Percentiles rank a stretch among this genome's conserved stretches.
Evolutionary conservation across 768 basidiomycete species (phyloP).

Genomic region (Mycena albidolilacea): DNA sequence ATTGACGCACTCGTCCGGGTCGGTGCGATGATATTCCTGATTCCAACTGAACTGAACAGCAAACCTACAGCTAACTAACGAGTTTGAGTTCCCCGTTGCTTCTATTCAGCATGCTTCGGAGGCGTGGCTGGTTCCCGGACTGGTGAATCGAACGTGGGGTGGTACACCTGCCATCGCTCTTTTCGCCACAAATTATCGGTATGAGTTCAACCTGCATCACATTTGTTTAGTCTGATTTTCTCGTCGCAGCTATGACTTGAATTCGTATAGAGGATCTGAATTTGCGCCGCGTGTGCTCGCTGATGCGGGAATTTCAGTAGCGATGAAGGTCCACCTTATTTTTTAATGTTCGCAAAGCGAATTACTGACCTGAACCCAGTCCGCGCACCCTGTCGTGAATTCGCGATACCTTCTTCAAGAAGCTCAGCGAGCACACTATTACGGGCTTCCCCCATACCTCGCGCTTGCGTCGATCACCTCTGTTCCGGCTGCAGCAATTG

Average conservation of each 20-base stretch:
- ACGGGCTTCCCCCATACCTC: conserved; percentile 69
- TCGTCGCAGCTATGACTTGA: conserved; percentile 60
- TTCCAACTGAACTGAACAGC: neutral
- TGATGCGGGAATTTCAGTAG: conserved; percentile 69
- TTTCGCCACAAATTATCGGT: conserved; percentile 84
- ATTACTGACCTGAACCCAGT: conserved; percentile 51
- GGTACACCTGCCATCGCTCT: conserved; percentile 82
- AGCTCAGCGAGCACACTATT: conserved; percentile 80
- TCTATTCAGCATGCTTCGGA: conserved; percentile 93
- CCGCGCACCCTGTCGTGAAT: conserved; percentile 72
- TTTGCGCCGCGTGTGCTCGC: conserved; percentile 61
- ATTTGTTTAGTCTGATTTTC: neutral
- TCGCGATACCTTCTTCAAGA: conserved; percentile 80
- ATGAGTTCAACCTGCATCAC: conserved; percentile 24
- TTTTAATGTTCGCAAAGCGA: neutral
- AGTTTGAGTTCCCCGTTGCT: conserved; percentile 88
- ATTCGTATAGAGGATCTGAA: conserved; percentile 76
- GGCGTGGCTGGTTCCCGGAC: conserved; percentile 88
- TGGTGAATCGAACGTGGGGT: conserved; percentile 79
- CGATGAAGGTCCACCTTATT: conserved; percentile 66
- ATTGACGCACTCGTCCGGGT: conserved; percentile 79
- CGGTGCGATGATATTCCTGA: conserved; percentile 44
- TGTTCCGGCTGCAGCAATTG: conserved; percentile 74
- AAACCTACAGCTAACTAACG: conserved; percentile 81
- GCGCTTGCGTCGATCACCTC: conserved; percentile 79